Base-by-base conservation (phyloP, 108 stramenopile species). In the Nitzschia sp. region DNA sequence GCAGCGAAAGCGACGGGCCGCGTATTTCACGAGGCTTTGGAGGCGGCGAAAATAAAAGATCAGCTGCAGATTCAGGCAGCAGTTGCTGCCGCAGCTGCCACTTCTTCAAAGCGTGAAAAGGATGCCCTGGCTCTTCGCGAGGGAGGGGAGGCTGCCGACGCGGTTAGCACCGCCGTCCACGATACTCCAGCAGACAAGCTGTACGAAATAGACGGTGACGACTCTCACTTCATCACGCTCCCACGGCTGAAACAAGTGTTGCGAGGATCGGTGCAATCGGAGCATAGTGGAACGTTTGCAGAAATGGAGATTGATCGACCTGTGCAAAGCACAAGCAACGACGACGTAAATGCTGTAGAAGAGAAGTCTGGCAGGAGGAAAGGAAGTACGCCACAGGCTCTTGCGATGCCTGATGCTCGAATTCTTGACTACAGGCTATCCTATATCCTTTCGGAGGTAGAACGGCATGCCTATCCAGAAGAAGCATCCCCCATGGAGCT, bases 61-160 rank as follows among this genome's bases (percentile, higher is more conserved):
- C 85, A 88, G 47, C 54, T 82, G 32, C 85, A 90, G 71, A 83
- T 87, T n/a, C 85, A 84, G 21, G 85, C 82, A 32, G 87, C 87
- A 25, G 88, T 93, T 53, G 88, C 92, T 54, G 87, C 92, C 49
- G 92, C 87, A 34, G 81, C 89, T 19, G 85, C 87, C 4, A 83
- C 88, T 0, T 64, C 76, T 13, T 23, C 42, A 18, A 58, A 77
- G 35, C 56, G 77, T 38, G 82, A 83, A 45, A 74, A 68, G 32
- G 74, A 83, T 53, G 82, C 82, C 2, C 63, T 59, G 35, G 62
- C 55, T n/a, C 54, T 83, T 0, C 68, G 82, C 18, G 69, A 83
- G 63, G 77, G 77, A 2, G 81, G 81, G 13, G 74, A 48, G 3
- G 81, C 69, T 26, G 81, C 71, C 28, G 81, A 77, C 27, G 72